Conservation (phyloP, 116 monocot genomes). For the Dioscorea cayenensis region DNA sequence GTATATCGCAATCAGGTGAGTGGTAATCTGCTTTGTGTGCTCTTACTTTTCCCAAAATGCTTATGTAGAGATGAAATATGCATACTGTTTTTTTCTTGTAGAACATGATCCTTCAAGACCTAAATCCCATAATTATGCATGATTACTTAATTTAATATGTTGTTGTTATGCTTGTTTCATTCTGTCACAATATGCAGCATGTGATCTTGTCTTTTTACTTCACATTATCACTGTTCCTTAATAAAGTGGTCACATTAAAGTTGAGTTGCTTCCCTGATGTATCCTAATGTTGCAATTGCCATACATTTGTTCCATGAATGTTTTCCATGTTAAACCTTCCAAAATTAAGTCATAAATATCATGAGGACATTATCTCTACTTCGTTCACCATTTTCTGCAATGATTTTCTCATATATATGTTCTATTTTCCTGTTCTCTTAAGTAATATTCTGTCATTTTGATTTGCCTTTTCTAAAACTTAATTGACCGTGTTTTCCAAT, state of each 20-base stretch:
- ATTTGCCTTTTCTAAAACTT: not conserved
- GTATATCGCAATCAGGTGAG: conserved; percentile 96
- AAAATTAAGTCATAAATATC: too few relatives aligned
- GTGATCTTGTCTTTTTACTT: not conserved
- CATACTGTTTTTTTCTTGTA: too few relatives aligned
- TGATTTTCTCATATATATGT: too few relatives aligned
- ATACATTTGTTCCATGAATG: too few relatives aligned
- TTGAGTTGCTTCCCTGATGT: not conserved
- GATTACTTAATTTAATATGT: too few relatives aligned
- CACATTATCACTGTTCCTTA: not conserved
- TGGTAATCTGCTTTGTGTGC: not conserved
- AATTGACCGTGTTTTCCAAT: not conserved
- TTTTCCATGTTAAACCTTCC: too few relatives aligned
- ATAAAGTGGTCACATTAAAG: not conserved
- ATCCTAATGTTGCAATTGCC: too few relatives aligned
- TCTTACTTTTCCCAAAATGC: not conserved
- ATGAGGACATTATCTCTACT: too few relatives aligned
- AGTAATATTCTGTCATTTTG: not conserved
- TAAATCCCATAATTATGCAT: too few relatives aligned
- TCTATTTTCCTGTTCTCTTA: not conserved
- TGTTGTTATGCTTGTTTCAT: too few relatives aligned
- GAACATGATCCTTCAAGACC: too few relatives aligned
- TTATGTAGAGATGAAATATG: not conserved
- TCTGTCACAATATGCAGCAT: not conserved
- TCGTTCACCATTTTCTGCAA: too few relatives aligned